Evolutionary conservation across 352 stramenopile genomes (phyloP), one percentile per base, ranked within the genome.

Genomic region (Pythium guiyangense): DNA sequence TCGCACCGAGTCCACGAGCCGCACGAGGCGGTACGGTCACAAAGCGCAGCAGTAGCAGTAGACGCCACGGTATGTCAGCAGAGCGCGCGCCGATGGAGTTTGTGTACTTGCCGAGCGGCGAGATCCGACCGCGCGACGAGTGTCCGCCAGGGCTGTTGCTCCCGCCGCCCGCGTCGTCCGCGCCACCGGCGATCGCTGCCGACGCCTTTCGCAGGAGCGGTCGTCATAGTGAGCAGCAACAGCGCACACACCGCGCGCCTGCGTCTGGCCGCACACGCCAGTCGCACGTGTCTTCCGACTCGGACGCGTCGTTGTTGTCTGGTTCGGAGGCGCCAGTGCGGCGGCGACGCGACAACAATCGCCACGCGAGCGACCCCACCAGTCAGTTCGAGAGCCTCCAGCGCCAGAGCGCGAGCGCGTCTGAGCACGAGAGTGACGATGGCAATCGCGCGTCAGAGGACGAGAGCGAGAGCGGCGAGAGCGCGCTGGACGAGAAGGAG

Each of bases 121-220:
- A 90, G 67, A 88, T 90, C 53, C 65, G 69, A 44, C 57, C 74
- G 5, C 59, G 73, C 18, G 73, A 90, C 48, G 74, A 90, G 57
- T 86, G 77, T 50, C 69, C 73, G 5, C 60, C 67, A 2, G 76
- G 69, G 1, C 52, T 86, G n/a, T 59, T 54, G 48, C 54, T 86
- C 46, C 77, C 77, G 8, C 57, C 62, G 22, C 46, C 67, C 5
- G 49, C 34, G 12, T 29, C n/a, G 10, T 27, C 39, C 4, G 39
- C 39, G 17, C 39, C 11, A 17, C 39, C 3, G 5, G 12, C 17
- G 39, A 44, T n/a, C 29, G 29, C 29, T 34, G 29, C 29, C 29
- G 40, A 45, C 40, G 40, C 12, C 40, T 20, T 22, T 4, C 27
- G 44, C n/a, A 8, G 49, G 17, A 52, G 17, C 37, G 20, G 49